Conservation (phyloP, 306 rosid species). For the Casuarina equisetifolia region DNA sequence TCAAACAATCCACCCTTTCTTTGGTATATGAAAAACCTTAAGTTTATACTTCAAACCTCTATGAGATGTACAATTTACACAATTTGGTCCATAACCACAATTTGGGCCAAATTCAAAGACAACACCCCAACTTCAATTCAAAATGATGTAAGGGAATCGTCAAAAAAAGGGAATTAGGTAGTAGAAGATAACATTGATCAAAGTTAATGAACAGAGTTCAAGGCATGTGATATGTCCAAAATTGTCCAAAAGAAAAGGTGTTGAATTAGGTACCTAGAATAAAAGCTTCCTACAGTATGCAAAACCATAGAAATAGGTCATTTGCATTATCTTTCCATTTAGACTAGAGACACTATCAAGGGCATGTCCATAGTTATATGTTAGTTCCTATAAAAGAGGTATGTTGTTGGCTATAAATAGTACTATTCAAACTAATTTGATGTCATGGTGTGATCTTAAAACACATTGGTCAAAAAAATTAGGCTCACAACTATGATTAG, state of each 20-base stretch:
- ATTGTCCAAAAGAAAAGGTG: background rate
- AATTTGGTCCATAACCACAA: too few species aligned
- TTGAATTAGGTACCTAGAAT: conserved; percentile 37
- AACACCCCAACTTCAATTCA: too few species aligned
- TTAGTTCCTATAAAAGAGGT: conserved; percentile 98
- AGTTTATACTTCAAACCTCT: conserved; percentile 68
- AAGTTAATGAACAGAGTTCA: too few species aligned
- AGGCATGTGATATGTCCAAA: background rate
- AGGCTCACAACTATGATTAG: conserved; percentile 94
- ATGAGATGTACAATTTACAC: conserved; percentile 4
- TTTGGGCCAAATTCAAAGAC: too few species aligned
- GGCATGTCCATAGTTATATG: conserved; percentile 85
- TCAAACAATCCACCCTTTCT: too few species aligned
- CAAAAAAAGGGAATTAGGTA: too few species aligned
- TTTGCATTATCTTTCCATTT: conserved; percentile 70
- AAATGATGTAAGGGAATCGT: too few species aligned
- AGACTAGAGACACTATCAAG: conserved; percentile 80
- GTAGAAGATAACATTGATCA: too few species aligned
- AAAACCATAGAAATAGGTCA: conserved; percentile 88
- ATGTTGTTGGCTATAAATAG: conserved; percentile 93
- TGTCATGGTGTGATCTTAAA: conserved; percentile 54
- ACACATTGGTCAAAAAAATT: conserved; percentile 92
- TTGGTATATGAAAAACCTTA: conserved; percentile 85
- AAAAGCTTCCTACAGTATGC: conserved; percentile 71
- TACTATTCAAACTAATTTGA: conserved; percentile 63